Conservation (phyloP, 1,284 basidiomycete genomes). For the Lentinula novae-zelandiae region DNA sequence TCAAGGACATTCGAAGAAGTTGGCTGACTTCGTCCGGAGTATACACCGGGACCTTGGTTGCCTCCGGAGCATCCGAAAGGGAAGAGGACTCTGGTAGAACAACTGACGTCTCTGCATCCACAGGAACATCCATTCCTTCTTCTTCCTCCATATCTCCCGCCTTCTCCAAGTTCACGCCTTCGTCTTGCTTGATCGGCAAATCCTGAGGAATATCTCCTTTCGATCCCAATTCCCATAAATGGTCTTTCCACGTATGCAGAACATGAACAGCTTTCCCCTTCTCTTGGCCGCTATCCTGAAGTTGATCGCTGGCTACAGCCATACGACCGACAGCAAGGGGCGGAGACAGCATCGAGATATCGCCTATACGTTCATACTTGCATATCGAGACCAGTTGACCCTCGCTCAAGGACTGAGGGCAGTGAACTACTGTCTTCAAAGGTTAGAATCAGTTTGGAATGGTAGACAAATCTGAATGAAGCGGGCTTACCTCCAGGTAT, state of each 20-base stretch:
- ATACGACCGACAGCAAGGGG: conserved; percentile 72
- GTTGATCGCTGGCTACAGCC: conserved; percentile 48
- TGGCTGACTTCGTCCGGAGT: conserved; percentile 56
- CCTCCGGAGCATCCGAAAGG: background rate
- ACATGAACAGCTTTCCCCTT: conserved; percentile 76
- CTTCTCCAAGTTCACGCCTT: conserved; percentile 18
- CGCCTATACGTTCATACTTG: conserved; percentile 37
- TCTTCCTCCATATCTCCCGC: conserved; percentile 8
- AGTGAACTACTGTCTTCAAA: conserved; percentile 52
- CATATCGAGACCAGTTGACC: conserved; percentile 59
- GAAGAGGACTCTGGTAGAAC: background rate
- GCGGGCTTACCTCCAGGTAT: conserved; percentile 65
- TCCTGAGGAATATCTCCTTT: conserved; percentile 51
- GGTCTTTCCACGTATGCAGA: conserved; percentile 69
- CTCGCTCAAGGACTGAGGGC: conserved; percentile 29
- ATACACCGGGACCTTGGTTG: conserved; percentile 19
- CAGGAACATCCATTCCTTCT: conserved; percentile 17
- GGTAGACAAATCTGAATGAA: background rate
- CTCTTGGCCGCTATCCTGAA: conserved; percentile 37
- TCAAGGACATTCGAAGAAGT: conserved; percentile 64
- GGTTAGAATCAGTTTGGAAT: conserved; percentile 11
- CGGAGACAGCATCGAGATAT: conserved; percentile 31
- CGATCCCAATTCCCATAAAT: conserved; percentile 65
- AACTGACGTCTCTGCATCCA: background rate
- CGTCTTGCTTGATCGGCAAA: conserved; percentile 24